Conservation (phyloP, 73 alveolate genomes). For the Paramecium caudatum region DNA sequence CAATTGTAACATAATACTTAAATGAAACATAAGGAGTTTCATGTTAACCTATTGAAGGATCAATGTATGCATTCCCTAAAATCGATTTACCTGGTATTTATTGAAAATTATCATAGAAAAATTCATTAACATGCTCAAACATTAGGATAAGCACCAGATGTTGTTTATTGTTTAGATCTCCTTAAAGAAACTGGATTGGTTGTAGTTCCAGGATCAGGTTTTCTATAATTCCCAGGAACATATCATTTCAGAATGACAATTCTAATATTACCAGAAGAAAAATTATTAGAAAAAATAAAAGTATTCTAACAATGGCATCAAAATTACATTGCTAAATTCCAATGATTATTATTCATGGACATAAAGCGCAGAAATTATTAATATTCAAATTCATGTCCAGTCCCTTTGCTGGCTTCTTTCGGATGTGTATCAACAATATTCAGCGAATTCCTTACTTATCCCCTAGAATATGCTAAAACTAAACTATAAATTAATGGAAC, state of each 20-base stretch:
- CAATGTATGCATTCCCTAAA: slow-evolving; percentile 93
- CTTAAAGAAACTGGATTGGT: slow-evolving; percentile 91
- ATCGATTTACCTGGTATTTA: slow-evolving; percentile 78
- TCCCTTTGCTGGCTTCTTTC: slow-evolving; percentile 49
- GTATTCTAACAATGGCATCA: slow-evolving; percentile 77
- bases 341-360: slow-evolving; percentile 22
- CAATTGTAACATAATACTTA: slow-evolving; percentile 77
- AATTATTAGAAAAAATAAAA: slow-evolving; percentile 76
- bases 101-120: neutral
- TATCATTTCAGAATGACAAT: slow-evolving; percentile 92
- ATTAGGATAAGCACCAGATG: slow-evolving; percentile 83
- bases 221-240: slow-evolving; percentile 86
- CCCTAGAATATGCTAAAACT: slow-evolving; percentile 73
- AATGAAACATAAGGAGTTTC: slow-evolving; percentile 79
- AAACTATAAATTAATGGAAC: slow-evolving; percentile 78
- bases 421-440: slow-evolving; percentile 73
- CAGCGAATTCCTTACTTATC: slow-evolving; percentile 77
- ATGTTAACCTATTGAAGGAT: slow-evolving; percentile 90
- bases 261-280: slow-evolving; percentile 79
- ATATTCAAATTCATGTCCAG: slow-evolving; percentile 49
- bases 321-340: slow-evolving; percentile 49
- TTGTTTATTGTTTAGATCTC: slow-evolving; percentile 80
- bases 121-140: slow-evolving; percentile 81
- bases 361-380: slow-evolving; percentile 28
- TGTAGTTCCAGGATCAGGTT: slow-evolving; percentile 95